Conservation (phyloP, 2,329 filamentous ascomycete species). For the Fusarium sp. region DNA sequence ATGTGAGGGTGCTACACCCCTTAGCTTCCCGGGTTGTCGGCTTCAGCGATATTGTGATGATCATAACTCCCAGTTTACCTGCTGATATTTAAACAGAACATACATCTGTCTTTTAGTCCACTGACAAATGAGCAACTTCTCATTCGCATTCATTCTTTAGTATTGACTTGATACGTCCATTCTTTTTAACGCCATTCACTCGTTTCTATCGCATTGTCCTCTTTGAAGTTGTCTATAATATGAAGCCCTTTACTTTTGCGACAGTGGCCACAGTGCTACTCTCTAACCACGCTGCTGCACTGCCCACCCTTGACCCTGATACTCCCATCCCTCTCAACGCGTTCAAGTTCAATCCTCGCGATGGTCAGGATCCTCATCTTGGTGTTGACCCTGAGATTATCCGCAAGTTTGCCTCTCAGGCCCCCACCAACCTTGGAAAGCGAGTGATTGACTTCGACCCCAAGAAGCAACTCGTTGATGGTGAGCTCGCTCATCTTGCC, state of each 20-base stretch:
- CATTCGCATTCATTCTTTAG: slow-evolving; percentile 35
- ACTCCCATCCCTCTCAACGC: slow-evolving; percentile 34
- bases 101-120: not conserved
- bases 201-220: slow-evolving; percentile 9
- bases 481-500: not conserved
- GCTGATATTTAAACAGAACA: slow-evolving; percentile 20
- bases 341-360: slow-evolving; percentile 13
- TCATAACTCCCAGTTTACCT: not conserved
- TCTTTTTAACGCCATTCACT: slow-evolving; percentile 9
- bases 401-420: slow-evolving; percentile 33
- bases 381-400: slow-evolving; percentile 37
- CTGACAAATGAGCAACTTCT: slow-evolving; percentile 31
- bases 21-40: not conserved
- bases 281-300: slow-evolving; percentile 22
- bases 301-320: slow-evolving; percentile 18
- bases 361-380: slow-evolving; percentile 23
- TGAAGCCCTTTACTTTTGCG: slow-evolving; percentile 32
- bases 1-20: slow-evolving; percentile 1
- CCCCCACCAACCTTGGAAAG: slow-evolving; percentile 21
- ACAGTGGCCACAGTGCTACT: slow-evolving; percentile 24
- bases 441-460: slow-evolving; percentile 29
- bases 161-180: not conserved
- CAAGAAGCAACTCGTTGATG: slow-evolving; percentile 33
- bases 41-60: not conserved
- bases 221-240: slow-evolving; percentile 1